Evolutionary conservation across 2,329 filamentous ascomycete genomes (phyloP).

Genomic region (Fusarium heterosporum): DNA sequence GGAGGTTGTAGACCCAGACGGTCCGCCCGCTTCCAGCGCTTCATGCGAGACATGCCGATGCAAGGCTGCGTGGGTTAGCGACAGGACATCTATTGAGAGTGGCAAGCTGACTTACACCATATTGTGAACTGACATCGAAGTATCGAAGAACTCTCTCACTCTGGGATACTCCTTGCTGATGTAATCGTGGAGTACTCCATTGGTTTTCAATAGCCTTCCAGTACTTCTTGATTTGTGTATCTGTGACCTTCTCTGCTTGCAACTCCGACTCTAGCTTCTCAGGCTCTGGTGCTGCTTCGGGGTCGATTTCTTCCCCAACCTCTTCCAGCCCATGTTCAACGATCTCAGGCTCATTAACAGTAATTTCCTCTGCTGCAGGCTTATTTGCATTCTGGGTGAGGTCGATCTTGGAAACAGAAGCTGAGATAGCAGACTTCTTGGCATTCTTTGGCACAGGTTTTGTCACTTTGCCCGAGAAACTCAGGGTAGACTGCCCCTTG

Average conservation of each 20-base stretch:
- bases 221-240: slow-evolving; percentile 78
- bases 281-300: slow-evolving; percentile 44
- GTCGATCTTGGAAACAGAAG: slow-evolving; percentile 53
- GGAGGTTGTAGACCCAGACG: slow-evolving; percentile 86
- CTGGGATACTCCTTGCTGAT: slow-evolving; percentile 77
- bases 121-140: slow-evolving; percentile 92
- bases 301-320: slow-evolving; percentile 38
- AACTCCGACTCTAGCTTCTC: slow-evolving; percentile 65
- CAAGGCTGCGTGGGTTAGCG: slow-evolving; percentile 69
- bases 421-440: slow-evolving; percentile 58
- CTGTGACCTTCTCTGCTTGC: slow-evolving; percentile 72
- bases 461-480: slow-evolving; percentile 68
- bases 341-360: slow-evolving; percentile 31
- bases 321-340: slow-evolving; percentile 35
- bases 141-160: slow-evolving; percentile 90
- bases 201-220: slow-evolving; percentile 79
- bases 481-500: slow-evolving; percentile 64
- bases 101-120: slow-evolving; percentile 77
- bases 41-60: slow-evolving; percentile 82
- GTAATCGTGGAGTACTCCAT: slow-evolving; percentile 76
- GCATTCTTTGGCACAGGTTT: slow-evolving; percentile 62
- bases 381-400: slow-evolving; percentile 41
- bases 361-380: slow-evolving; percentile 30
- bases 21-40: slow-evolving; percentile 89
- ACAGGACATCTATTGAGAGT: not conserved